These are phyloP conservation scores for Aspergillus wentii DNA, from an alignment of 495 filamentous ascomycete genomes.

Conservation along the genomic window DNA sequence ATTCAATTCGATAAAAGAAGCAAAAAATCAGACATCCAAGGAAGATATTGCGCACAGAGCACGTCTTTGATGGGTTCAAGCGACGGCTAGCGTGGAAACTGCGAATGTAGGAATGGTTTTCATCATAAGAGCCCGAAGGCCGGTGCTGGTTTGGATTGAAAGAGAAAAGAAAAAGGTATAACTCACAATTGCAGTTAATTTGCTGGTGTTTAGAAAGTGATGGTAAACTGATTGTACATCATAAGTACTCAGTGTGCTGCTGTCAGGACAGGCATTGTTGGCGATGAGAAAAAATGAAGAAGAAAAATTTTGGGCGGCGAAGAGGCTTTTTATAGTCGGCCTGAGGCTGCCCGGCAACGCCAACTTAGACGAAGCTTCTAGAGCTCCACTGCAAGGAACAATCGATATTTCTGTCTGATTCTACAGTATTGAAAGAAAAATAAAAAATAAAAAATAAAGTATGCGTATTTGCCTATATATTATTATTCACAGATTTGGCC, in stretches of 20 bases:
- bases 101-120: constrained; percentile 50
- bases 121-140: constrained; percentile 36
- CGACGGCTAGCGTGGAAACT: constrained; percentile 52
- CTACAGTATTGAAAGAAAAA: constrained; percentile 4
- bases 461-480: too few relatives aligned
- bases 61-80: constrained; percentile 43
- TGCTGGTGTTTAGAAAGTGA: neutral
- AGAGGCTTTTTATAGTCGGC: constrained; percentile 32
- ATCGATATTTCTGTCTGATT: neutral
- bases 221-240: neutral
- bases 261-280: constrained; percentile 1
- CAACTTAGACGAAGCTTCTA: constrained; percentile 25
- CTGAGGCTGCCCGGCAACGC: constrained; percentile 26
- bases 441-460: neutral
- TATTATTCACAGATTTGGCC: constrained; percentile 1
- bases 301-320: constrained; percentile 24
- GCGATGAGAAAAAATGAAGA: constrained; percentile 17
- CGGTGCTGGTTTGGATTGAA: constrained; percentile 6
- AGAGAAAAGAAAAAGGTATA: constrained; percentile 5
- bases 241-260: constrained; percentile 1
- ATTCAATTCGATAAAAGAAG: too few relatives aligned
- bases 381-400: constrained; percentile 13
- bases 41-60: constrained; percentile 44
- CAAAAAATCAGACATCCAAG: constrained; percentile 49
- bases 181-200: too few relatives aligned